Evolutionary conservation across 306 rosid species (phyloP).

Genomic region (Cajanus cajan): DNA sequence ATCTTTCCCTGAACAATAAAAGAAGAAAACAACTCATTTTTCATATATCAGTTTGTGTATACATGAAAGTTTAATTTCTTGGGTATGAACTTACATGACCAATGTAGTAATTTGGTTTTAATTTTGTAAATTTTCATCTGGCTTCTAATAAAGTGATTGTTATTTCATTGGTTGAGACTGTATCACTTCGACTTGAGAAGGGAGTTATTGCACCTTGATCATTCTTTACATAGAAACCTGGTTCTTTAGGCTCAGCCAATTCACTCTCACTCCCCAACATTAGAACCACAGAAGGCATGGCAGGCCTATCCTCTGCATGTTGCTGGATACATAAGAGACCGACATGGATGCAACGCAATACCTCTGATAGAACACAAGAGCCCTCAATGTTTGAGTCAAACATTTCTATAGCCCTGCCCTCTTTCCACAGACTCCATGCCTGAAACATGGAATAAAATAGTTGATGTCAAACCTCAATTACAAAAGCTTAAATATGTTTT

Average conservation of each 20-base stretch:
- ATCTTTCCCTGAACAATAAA: neutral
- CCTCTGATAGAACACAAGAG: slow-evolving; percentile 24
- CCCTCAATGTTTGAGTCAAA: slow-evolving; percentile 33
- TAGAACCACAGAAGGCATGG: slow-evolving; percentile 34
- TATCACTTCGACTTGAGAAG: slow-evolving; percentile 21
- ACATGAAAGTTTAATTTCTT: neutral
- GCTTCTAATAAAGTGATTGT: slow-evolving; percentile 28
- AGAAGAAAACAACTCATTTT: neutral
- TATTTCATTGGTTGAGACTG: slow-evolving; percentile 12
- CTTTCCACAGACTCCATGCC: slow-evolving; percentile 64
- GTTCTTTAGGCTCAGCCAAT: slow-evolving; percentile 48
- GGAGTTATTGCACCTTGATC: neutral
- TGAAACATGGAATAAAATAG: slow-evolving; percentile 8
- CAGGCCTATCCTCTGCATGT: slow-evolving; percentile 39
- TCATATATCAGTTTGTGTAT: neutral
- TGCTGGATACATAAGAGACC: slow-evolving; percentile 56
- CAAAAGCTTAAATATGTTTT: neutral
- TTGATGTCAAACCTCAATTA: neutral
- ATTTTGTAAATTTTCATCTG: neutral
- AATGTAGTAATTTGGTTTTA: neutral
- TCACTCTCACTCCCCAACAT: slow-evolving; percentile 43
- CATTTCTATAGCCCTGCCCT: slow-evolving; percentile 38
- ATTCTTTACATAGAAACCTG: slow-evolving; percentile 39
- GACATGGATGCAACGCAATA: slow-evolving; percentile 48
- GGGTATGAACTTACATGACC: neutral